Conservation (phyloP, 2,329 filamentous ascomycete genomes). For the Podosphaera fusca region DNA sequence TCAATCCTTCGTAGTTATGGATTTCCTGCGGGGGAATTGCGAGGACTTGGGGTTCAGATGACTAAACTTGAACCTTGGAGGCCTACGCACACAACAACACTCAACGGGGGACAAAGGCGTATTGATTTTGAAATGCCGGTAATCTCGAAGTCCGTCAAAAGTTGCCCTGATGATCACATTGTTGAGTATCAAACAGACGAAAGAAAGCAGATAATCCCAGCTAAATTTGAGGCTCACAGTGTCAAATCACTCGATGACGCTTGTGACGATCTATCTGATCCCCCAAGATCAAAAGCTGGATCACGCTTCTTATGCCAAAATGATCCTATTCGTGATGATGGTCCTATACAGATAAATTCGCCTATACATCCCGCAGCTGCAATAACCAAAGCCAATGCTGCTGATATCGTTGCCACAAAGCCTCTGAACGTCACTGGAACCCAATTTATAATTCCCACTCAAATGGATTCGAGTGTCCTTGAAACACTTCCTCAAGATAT, state of each 20-base stretch:
- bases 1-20: slow-evolving; percentile 59
- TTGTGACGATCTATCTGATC: slow-evolving; percentile 11
- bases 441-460: slow-evolving; percentile 73
- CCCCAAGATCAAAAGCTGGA: slow-evolving; percentile 9
- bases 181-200: slow-evolving; percentile 18
- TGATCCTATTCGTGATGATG: slow-evolving; percentile 31
- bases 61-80: slow-evolving; percentile 74
- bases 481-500: slow-evolving; percentile 72
- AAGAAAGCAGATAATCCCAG: not conserved
- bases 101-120: slow-evolving; percentile 56
- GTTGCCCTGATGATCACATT: slow-evolving; percentile 21
- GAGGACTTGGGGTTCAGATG: slow-evolving; percentile 81
- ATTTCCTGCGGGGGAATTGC: slow-evolving; percentile 77
- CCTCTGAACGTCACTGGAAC: slow-evolving; percentile 64
- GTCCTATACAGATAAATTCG: slow-evolving; percentile 26
- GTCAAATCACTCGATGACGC: slow-evolving; percentile 8
- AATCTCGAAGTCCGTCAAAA: slow-evolving; percentile 18
- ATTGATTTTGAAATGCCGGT: slow-evolving; percentile 44
- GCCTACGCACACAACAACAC: slow-evolving; percentile 23
- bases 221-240: slow-evolving; percentile 5
- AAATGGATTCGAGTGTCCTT: slow-evolving; percentile 60
- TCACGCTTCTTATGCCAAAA: slow-evolving; percentile 3
- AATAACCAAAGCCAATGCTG: slow-evolving; percentile 24
- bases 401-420: slow-evolving; percentile 31
- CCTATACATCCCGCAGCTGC: slow-evolving; percentile 28